Conservation (phyloP, 2,329 filamentous ascomycete genomes). For the Pseudogymnoascus sp. region DNA sequence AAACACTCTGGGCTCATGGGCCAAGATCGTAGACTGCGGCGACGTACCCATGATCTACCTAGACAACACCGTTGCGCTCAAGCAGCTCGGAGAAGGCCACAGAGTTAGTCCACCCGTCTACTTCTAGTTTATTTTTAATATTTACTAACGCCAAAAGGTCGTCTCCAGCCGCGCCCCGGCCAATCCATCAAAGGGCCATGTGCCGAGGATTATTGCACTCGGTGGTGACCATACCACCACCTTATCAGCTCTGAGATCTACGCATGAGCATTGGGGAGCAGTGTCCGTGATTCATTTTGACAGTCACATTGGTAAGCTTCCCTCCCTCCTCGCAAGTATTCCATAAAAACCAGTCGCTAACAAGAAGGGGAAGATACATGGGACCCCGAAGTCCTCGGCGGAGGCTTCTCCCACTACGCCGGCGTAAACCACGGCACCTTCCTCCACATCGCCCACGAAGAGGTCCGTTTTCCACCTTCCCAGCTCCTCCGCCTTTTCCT, state of each 20-base stretch:
- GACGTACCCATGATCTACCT: constrained; percentile 40
- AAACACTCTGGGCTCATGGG: constrained; percentile 36
- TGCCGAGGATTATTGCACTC: constrained; percentile 12
- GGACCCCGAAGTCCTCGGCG: constrained; percentile 44
- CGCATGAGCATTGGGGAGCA: constrained; percentile 11
- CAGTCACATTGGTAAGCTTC: constrained; percentile 5
- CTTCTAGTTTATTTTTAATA: not conserved
- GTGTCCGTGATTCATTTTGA: constrained; percentile 17
- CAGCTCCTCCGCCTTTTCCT: no score
- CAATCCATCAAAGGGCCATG: constrained; percentile 4
- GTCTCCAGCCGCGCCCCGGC: constrained; percentile 28
- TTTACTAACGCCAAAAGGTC: constrained; percentile 44
- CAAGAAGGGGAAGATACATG: constrained; percentile 37
- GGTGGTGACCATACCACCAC: constrained; percentile 19
- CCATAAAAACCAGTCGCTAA: not conserved
- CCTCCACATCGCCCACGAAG: constrained; percentile 29
- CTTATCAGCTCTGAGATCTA: constrained; percentile 12
- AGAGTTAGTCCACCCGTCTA: not conserved
- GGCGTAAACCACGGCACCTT: constrained; percentile 29
- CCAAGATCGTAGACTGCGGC: constrained; percentile 43
- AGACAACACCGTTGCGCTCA: constrained; percentile 31
- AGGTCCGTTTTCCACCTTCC: no score
- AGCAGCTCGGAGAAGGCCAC: constrained; percentile 14
- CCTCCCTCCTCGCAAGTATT: not conserved
- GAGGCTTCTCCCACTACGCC: constrained; percentile 23